Evolutionary conservation across 805 yeast species (phyloP).

Genomic region (Yueomyces sp.): DNA sequence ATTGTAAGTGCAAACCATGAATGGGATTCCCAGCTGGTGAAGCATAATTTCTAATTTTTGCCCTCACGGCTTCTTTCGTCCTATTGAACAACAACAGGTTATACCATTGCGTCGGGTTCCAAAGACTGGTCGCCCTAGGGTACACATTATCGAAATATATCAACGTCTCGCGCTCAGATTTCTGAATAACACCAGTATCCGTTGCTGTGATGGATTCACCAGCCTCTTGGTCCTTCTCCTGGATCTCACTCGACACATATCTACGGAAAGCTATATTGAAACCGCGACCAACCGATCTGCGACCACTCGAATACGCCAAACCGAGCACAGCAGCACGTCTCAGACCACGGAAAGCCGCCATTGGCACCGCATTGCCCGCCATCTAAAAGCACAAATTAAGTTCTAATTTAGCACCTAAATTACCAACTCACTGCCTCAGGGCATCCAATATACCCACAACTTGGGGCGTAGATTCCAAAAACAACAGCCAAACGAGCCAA

Average conservation of each 20-base stretch:
- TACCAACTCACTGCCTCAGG: too few species aligned
- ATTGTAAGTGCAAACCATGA: constrained; percentile 35
- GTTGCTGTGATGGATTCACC: constrained; percentile 44
- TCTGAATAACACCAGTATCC: constrained; percentile 44
- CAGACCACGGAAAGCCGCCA: too few species aligned
- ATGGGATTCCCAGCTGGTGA: constrained; percentile 26
- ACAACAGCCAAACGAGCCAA: too few species aligned
- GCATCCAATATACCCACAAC: too few species aligned
- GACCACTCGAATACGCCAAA: too few species aligned
- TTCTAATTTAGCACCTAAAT: too few species aligned
- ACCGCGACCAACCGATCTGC: too few species aligned
- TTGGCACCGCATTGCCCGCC: too few species aligned
- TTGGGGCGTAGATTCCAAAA: too few species aligned
- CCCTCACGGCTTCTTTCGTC: constrained; percentile 28
- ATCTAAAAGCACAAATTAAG: too few species aligned
- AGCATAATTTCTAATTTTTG: constrained; percentile 27
- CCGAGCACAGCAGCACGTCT: too few species aligned
- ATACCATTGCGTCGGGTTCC: constrained; percentile 35
- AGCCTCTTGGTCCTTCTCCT: constrained; percentile 31
- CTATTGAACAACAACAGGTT: constrained; percentile 25
- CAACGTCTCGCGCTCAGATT: constrained; percentile 35
- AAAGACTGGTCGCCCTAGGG: constrained; percentile 31
- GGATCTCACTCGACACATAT: constrained; percentile 28
- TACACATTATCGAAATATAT: constrained; percentile 44
- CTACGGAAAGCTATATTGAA: constrained; percentile 4